Evolutionary conservation across 2,329 filamentous ascomycete species (phyloP), one percentile per base, ranked within the genome.

Genomic region (Fusarium graminum): DNA sequence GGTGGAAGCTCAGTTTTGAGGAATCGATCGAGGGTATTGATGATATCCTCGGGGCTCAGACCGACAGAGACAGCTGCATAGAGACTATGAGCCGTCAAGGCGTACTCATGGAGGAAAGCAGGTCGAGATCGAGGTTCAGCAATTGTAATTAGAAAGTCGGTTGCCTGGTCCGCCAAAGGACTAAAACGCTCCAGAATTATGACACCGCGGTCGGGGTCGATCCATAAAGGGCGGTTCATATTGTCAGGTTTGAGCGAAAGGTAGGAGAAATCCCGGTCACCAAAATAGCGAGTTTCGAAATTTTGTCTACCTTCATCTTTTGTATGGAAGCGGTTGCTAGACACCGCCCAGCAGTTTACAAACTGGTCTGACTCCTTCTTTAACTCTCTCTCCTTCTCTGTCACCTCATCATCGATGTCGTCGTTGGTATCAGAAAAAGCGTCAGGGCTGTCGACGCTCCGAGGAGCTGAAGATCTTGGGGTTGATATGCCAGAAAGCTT

Each of bases 111-210:
- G 66, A 98, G 87, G 74, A 93, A 94, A 7, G 89, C 91, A 58
- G 95, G 94, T 60, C 94, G 89, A 34, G 94, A 97, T 59, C 94
- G 84, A 19, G 94, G 95, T 80, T 99, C 94, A 64, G 94, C 92
- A 70, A 99, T 94, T 43, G 95, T 97, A 72, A 96, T 97, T 59
- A 99, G 83, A 75, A 99, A 97, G 76, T 97, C 93, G 75, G 97
- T 93, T 0, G 93, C 94, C 73, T 94, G 90, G 57, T 90, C 86
- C 56, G 94, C 93, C 55, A 95, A 83, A 4, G 94, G 92, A 51
- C 92, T 94, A 81, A 97, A 98, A 71, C 93, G 97, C 82, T 99
- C 94, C 40, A 98, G 84, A 29, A 96, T 95, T 74, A 98, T 95
- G 66, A 90, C 89, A 36, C 92, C 93, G 74, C 91, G 92, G 43